A percentile compares a stretch with the other conserved stretches of the same genome.
phyloP scores from a whole-genome alignment of 345 rosid species.

The Turritis glabra region DNA sequence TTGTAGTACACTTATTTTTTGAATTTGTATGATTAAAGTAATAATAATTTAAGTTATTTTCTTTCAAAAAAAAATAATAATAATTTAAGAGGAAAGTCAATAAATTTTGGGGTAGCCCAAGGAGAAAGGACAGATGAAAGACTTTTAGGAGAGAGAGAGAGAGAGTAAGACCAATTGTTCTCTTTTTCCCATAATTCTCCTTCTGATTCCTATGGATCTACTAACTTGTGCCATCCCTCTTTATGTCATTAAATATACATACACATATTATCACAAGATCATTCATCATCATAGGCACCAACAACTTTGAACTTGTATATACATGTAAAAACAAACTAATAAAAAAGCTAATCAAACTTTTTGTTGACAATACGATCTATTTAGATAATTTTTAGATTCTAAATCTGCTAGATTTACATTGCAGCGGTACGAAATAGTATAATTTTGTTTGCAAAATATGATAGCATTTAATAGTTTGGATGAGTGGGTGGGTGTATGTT shows the following conservation, averaged over 20 bases:
- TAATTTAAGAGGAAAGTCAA: constrained; percentile 21
- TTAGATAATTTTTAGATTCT: neutral
- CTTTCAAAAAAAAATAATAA: constrained; percentile 1
- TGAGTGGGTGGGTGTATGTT: constrained; percentile 37
- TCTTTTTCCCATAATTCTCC: constrained; percentile 32
- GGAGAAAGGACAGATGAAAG: constrained; percentile 28
- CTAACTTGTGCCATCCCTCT: constrained; percentile 23
- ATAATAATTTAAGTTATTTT: neutral
- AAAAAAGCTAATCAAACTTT: neutral
- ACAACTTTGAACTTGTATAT: neutral
- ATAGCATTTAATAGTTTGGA: constrained; percentile 23
- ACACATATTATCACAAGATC: neutral
- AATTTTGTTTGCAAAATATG: neutral
- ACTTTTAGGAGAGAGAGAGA: constrained; percentile 20
- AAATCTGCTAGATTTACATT: neutral
- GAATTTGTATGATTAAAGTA: neutral
- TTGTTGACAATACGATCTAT: neutral
- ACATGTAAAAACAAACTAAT: neutral
- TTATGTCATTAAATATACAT: neutral
- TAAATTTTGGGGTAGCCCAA: constrained; percentile 17
- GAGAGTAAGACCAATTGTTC: constrained; percentile 24
- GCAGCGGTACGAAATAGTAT: neutral
- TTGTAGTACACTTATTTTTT: neutral
- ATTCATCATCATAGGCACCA: neutral
- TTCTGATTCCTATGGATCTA: constrained; percentile 22